Evolutionary conservation across 495 filamentous ascomycete species (phyloP), one percentile per base, ranked within the genome.

Genomic region (Lophium mytilinum): DNA sequence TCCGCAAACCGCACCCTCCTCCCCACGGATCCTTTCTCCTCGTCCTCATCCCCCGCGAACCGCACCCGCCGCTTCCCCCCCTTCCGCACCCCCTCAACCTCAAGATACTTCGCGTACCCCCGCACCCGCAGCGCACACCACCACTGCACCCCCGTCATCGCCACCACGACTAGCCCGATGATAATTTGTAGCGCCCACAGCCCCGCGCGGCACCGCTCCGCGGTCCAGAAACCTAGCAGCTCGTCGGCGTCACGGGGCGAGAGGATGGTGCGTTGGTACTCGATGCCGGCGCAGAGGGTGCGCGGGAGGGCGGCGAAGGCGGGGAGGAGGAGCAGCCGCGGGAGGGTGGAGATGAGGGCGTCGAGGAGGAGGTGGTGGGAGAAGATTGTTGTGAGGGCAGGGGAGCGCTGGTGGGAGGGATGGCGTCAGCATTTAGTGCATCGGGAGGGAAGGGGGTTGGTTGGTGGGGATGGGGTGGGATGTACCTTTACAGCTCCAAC

Each of bases 61-160:
- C 35, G 37, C 50, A 10, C 24, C 24, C 36, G 53, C 36, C 40
- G 39, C 43, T 9, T 18, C 18, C 18, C 21, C 47, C 3, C 18
- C 19, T 12, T 52, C 37, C 35, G 15, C 8, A 1, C 37, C 19
- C 46, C 41, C 33, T 37, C 47, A n/a, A 19, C 36, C 33, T 21
- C 24, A 10, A 56, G 36, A 12, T 33, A 47, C 37, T 19, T 53
- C 9, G 15, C 57, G 37, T 53, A 66, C 3, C 30, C 11, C 53
- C 61, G 50, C 15, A 64, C 50, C 14, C 24, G 21, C 46, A n/a
- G n/a, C 14, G 59, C 24, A 15, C 53, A 54, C 57, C 52, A 60
- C 64, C 64, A 66, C 42, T 66, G 64, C 34, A 47, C 56, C 4
- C n/a, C 57, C 45, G 59, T 36, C 53, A 58, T 49, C 10, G 37